Percentiles rank a stretch among this genome's conserved stretches.
Evolutionary conservation across 805 yeast genomes (phyloP).

Genomic region (Yarrowia sp.): DNA sequence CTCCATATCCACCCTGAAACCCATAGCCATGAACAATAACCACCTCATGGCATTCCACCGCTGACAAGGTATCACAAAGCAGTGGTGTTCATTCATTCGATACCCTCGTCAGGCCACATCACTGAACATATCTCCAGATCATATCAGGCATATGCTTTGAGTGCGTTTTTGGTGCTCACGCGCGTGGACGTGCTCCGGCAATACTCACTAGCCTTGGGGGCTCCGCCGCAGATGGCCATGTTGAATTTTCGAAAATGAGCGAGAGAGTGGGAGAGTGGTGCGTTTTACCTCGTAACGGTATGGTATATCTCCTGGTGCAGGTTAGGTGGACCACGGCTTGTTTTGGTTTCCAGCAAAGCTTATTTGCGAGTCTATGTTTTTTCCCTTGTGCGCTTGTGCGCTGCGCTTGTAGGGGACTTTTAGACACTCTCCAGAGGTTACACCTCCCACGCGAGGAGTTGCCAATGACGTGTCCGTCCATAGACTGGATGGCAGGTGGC

Average conservation of each 20-base stretch:
- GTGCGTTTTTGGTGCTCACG: not conserved
- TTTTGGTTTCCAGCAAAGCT: conserved; percentile 31
- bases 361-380: conserved; percentile 12
- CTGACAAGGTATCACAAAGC: too few species aligned
- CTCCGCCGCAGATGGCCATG: conserved; percentile 53
- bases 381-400: conserved; percentile 24
- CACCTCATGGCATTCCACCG: too few species aligned
- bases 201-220: conserved; percentile 53
- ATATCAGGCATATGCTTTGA: not conserved
- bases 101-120: too few species aligned
- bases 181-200: not conserved
- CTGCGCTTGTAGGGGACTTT: not conserved
- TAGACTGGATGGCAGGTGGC: not conserved
- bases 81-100: too few species aligned
- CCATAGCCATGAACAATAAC: too few species aligned
- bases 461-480: conserved; percentile 25
- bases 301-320: conserved; percentile 14
- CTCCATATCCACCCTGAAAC: too few species aligned
- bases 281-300: conserved; percentile 13
- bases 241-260: conserved; percentile 22
- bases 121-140: not conserved
- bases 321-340: conserved; percentile 33
- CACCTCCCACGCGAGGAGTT: conserved; percentile 11
- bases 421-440: not conserved
- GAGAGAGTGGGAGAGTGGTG: conserved; percentile 30